Evolutionary conservation across 1,284 basidiomycete species (phyloP), one percentile per base, ranked within the genome.

Genomic region (Amylostereum chailletii): DNA sequence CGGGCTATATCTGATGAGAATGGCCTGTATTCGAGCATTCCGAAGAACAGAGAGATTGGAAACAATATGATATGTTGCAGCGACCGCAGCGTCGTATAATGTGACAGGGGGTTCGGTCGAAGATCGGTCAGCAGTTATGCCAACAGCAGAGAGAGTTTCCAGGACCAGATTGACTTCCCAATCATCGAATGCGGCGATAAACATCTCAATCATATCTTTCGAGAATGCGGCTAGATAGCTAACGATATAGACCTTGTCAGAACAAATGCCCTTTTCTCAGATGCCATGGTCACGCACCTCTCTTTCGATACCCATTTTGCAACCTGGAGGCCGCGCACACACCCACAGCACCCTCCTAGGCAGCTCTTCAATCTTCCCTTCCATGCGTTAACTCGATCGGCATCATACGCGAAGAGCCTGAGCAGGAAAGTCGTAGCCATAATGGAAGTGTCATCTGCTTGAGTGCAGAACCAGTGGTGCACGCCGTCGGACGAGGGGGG

Each of bases 351-450:
- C 2, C 70, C 65, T 26, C 67, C 61, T 34, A 94, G 61, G 48
- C 86, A 82, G 2, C 55, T 55, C 44, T 71, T 69, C 45, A 92
- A 63, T 51, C 70, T 74, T 11, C 62, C 60, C 61, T 81, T 79
- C 87, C 88, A 94, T 41, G 68, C 62, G 2, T 75, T 68, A 3
- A 87, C 81, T 10, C 71, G 69, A 0, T 65, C 61, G 51, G 79
- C 79, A 46, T 77, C 70, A 58, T 90, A 94, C 3, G 90, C 90
- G 59, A 87, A 85, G 42, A 94, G 65, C 53, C 89, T 78, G 46
- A 93, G 70, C 45, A 90, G 74, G 67, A 90, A 94, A 0, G 79
- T 82, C 0, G 91, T 88, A 1, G 83, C 78, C 48, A 76, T 80
- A 4, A 72, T 61, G 0, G 76, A 76, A 37, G 76, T 65, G 19